Conservation (phyloP, 169 alveolate species). For the Plasmodium knowlesi region DNA sequence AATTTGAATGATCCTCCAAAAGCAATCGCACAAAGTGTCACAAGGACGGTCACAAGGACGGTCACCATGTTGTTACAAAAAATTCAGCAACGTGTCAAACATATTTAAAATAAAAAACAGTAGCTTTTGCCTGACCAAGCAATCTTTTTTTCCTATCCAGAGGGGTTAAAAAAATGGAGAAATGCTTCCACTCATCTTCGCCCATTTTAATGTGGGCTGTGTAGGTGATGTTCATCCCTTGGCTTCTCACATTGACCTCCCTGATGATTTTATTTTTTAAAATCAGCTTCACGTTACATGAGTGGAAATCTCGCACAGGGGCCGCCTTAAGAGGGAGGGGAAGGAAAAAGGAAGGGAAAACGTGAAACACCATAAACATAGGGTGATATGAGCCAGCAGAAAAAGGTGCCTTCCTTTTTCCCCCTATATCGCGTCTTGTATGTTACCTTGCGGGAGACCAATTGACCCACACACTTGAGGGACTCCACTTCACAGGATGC, state of each 20-base stretch:
- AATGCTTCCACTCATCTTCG: slow-evolving; percentile 16
- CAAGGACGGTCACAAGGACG: no score
- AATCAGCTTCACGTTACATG: slow-evolving; percentile 43
- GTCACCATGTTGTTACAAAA: no score
- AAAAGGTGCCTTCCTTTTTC: background rate
- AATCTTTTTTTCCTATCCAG: slow-evolving; percentile 34
- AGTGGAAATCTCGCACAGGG: slow-evolving; percentile 19
- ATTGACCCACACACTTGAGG: slow-evolving; percentile 44
- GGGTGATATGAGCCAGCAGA: background rate
- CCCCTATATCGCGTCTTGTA: background rate
- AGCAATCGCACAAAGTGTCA: background rate
- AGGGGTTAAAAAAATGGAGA: slow-evolving; percentile 41
- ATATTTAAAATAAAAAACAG: slow-evolving; percentile 47
- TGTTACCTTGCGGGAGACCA: slow-evolving; percentile 32
- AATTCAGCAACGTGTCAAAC: no score
- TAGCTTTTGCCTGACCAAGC: slow-evolving; percentile 52
- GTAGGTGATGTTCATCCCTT: slow-evolving; percentile 30
- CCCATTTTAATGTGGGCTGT: slow-evolving; percentile 58
- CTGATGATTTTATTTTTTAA: slow-evolving; percentile 25
- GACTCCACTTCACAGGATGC: slow-evolving; percentile 26
- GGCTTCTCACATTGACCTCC: slow-evolving; percentile 32
- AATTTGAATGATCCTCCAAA: background rate
- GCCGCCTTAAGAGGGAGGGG: background rate
- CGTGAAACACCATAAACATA: background rate
- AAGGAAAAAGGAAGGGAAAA: background rate